These are phyloP conservation scores for Setomelanomma holmii DNA, from an alignment of 2,329 filamentous ascomycete species.

Conservation along the genomic window DNA sequence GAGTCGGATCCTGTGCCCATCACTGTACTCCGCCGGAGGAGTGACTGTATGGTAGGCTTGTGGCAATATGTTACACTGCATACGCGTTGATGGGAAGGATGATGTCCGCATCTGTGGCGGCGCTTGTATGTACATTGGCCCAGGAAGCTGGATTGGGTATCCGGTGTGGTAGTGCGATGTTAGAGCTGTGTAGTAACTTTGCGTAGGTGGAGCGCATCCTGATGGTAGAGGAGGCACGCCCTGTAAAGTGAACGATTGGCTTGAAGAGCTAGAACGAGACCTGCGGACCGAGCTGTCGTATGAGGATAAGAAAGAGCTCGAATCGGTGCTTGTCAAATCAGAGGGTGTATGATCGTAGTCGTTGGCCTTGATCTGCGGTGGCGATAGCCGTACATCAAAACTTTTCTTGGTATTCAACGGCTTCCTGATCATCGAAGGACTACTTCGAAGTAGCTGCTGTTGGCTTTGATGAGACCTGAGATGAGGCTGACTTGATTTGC, in stretches of 20 bases:
- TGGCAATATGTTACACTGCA: not conserved
- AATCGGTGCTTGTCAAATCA: slow-evolving; percentile 17
- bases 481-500: slow-evolving; percentile 11
- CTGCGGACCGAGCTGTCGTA: slow-evolving; percentile 16
- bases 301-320: slow-evolving; percentile 14
- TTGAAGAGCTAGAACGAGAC: slow-evolving; percentile 20
- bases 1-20: not conserved
- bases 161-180: slow-evolving; percentile 7
- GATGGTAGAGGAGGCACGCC: slow-evolving; percentile 12
- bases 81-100: not conserved
- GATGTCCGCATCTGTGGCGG: not conserved
- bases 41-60: not conserved
- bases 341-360: slow-evolving; percentile 8
- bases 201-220: not conserved
- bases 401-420: slow-evolving; percentile 7
- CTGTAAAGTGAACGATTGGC: slow-evolving; percentile 12
- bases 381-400: slow-evolving; percentile 10
- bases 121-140: not conserved
- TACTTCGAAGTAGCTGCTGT: slow-evolving; percentile 24
- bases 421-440: slow-evolving; percentile 11
- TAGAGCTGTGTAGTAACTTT: slow-evolving; percentile 2
- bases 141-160: slow-evolving; percentile 7
- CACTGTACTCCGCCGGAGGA: not conserved
- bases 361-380: not conserved
- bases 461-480: slow-evolving; percentile 16